Evolutionary conservation across 1,284 basidiomycete species (phyloP), one percentile per base, ranked within the genome.

Genomic region (Fomes fomentarius): DNA sequence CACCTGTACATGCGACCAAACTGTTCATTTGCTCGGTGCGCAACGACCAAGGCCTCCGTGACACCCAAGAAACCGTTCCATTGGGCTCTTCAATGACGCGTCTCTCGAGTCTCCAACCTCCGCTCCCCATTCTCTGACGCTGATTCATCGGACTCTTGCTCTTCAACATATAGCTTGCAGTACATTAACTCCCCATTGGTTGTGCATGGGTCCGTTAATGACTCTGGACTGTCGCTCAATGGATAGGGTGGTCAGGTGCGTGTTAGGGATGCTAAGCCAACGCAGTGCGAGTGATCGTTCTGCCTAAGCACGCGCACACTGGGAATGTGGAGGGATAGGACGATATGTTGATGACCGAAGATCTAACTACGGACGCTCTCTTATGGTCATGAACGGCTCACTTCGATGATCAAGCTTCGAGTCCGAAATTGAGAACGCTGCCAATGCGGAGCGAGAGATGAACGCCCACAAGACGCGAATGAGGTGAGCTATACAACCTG

Each of bases 321-420:
- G n/a, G n/a, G n/a, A n/a, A n/a, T n/a, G n/a, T n/a, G n/a, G n/a
- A n/a, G n/a, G n/a, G n/a, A n/a, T 15, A 93, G 93, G 82, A 88
- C 65, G 94, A 96, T 68, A 87, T 94, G 77, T 74, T 81, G 10
- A 78, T 84, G n/a, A 83, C 89, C 21, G 94, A 96, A 61, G 82
- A 89, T 5, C 67, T 94, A 4, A 80, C 85, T 0, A 85, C 78
- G 91, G 15, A 93, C 90, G 0, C 72, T 94, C 2, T 80, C 84
- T 9, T 95, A 96, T 60, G 94, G 96, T 64, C 79, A 92, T 55
- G 92, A 95, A 64, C 82, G 93, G 1, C 75, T 94, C 41, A 71
- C 73, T 33, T 81, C 82, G 15, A 84, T 90, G 77, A 78, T 87
- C 67, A 78, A n/a, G n/a, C n/a, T n/a, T n/a, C n/a, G n/a, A 74